Percentiles rank a stretch among this genome's conserved stretches.
Conservation (phyloP, 129 eudicot genomes). For the Smallanthus sonchifolius region DNA sequence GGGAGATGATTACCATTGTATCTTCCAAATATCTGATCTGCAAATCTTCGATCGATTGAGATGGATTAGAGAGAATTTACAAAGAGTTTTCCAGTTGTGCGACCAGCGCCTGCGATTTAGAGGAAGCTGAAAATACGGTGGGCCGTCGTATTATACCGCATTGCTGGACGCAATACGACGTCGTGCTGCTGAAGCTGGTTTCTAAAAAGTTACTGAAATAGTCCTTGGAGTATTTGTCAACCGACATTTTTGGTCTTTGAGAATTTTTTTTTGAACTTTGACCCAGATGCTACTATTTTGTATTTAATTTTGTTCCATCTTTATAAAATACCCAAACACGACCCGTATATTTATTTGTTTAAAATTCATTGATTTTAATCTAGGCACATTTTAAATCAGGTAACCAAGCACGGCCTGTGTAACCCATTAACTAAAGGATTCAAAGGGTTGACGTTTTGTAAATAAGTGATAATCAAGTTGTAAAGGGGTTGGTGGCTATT, state of each 20-base stretch:
- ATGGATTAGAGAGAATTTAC: neutral
- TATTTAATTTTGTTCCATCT: no score
- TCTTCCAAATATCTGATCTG: constrained; percentile 14
- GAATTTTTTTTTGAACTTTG: neutral
- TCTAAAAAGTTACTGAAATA: no score
- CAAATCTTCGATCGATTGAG: constrained; percentile 1
- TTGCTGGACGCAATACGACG: neutral
- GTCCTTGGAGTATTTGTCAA: neutral
- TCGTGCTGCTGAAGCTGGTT: neutral
- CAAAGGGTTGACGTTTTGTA: no score
- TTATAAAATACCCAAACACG: no score
- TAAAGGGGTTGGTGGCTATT: no score
- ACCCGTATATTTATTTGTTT: no score
- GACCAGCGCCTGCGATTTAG: constrained; percentile 29
- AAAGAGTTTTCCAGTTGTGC: neutral
- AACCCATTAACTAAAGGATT: no score
- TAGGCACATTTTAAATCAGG: no score
- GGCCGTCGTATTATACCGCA: constrained; percentile 10
- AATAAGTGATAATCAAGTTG: no score
- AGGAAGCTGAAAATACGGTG: neutral
- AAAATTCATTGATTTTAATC: no score
- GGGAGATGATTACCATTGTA: constrained; percentile 22
- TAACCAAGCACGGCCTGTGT: no score
- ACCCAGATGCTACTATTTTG: no score
- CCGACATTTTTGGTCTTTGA: neutral